Percentiles rank a stretch among this genome's conserved stretches.
phyloP scores from a whole-genome alignment of 192 early-diverging fungal genomes.

The Umbelopsis ramanniana region DNA sequence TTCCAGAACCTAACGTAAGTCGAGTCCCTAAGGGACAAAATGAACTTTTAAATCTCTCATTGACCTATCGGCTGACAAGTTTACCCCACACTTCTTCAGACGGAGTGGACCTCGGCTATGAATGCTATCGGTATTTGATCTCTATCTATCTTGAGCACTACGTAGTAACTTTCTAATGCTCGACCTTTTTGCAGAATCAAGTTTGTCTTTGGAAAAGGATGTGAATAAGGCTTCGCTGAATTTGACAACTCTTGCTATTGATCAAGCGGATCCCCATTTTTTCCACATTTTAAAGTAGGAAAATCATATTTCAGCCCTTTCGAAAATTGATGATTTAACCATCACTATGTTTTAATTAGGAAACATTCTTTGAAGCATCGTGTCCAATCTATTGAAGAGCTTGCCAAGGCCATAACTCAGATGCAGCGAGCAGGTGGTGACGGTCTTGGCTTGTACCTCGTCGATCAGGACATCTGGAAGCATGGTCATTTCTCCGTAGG shows the following conservation, averaged over 20 bases:
- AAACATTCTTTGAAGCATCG: constrained; percentile 44
- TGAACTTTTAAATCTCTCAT: not conserved
- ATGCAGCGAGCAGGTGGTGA: constrained; percentile 53
- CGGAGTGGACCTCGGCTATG: constrained; percentile 52
- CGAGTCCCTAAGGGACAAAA: too few species aligned
- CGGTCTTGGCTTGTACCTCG: constrained; percentile 53
- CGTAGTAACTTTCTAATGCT: not conserved
- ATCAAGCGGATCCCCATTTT: constrained; percentile 50
- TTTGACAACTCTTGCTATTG: constrained; percentile 43
- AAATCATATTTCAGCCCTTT: too few species aligned
- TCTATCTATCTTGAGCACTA: not conserved
- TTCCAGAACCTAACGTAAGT: constrained; percentile 41
- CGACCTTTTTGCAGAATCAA: constrained; percentile 15
- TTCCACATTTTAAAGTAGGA: constrained; percentile 44
- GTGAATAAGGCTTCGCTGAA: constrained; percentile 54
- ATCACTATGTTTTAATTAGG: not conserved
- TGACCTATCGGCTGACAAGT: not conserved
- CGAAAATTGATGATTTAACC: not conserved
- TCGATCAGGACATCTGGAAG: constrained; percentile 49
- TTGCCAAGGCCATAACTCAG: constrained; percentile 50
- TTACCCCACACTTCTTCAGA: not conserved
- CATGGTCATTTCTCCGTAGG: constrained; percentile 21
- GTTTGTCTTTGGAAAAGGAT: constrained; percentile 36
- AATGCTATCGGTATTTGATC: constrained; percentile 43
- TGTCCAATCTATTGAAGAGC: constrained; percentile 49